Evolutionary conservation across 495 filamentous ascomycete genomes (phyloP).

Genomic region (Podospora anserina): DNA sequence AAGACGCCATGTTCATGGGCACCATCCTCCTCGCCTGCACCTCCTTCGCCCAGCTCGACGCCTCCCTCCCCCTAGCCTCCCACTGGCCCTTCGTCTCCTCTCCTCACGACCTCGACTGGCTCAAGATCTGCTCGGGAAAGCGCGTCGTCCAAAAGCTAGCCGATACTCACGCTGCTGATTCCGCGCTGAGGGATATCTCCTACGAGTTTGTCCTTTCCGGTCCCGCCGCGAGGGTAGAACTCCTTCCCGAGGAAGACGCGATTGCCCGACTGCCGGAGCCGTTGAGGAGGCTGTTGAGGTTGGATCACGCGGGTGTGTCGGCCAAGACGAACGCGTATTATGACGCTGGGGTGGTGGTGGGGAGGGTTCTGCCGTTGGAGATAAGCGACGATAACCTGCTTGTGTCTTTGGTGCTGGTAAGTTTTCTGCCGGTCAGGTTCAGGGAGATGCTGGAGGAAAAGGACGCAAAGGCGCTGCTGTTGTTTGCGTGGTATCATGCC

Average conservation of each 20-base stretch:
- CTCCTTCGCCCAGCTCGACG: constrained; percentile 35
- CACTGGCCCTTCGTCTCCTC: constrained; percentile 40
- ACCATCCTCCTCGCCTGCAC: constrained; percentile 36
- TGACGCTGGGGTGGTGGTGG: constrained; percentile 3
- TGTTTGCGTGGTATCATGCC: constrained; percentile 43
- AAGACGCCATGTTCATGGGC: constrained; percentile 41
- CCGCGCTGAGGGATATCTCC: constrained; percentile 8
- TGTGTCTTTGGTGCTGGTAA: constrained; percentile 36
- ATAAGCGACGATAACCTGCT: constrained; percentile 31
- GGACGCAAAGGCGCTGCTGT: constrained; percentile 39
- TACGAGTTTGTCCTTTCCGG: neutral
- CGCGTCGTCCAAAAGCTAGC: constrained; percentile 21
- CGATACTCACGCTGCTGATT: constrained; percentile 20
- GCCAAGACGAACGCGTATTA: constrained; percentile 18
- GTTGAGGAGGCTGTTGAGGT: constrained; percentile 10
- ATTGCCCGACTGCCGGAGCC: constrained; percentile 9
- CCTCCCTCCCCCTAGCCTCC: constrained; percentile 22
- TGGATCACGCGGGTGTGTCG: constrained; percentile 6
- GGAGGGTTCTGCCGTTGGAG: constrained; percentile 27
- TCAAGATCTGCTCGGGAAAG: constrained; percentile 34
- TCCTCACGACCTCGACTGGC: constrained; percentile 33
- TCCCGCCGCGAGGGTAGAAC: neutral
- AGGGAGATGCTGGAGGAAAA: constrained; percentile 34
- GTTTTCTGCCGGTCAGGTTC: constrained; percentile 33
- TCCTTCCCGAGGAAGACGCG: neutral